Percentiles rank a stretch among this genome's conserved stretches.
Evolutionary conservation across 768 basidiomycete genomes (phyloP).

Genomic region (Nidularia sp.): DNA sequence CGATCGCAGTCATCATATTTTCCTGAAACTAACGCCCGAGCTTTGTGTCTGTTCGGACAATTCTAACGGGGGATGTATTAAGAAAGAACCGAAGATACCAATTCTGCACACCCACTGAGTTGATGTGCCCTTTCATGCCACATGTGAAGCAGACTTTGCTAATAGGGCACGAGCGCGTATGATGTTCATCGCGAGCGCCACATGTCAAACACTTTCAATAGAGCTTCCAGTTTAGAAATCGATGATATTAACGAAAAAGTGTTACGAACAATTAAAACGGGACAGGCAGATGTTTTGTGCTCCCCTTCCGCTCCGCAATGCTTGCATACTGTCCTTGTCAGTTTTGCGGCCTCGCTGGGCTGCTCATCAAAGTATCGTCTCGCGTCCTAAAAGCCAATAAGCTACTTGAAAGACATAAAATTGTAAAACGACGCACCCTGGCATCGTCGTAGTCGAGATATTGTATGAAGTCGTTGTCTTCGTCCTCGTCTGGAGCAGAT

Average conservation of each 20-base stretch:
- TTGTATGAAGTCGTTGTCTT: constrained; percentile 67
- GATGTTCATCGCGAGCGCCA: constrained; percentile 76
- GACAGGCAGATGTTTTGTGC: constrained; percentile 66
- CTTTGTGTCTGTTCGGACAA: constrained; percentile 61
- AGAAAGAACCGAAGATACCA: neutral
- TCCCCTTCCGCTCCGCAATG: constrained; percentile 73
- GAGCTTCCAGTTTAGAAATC: neutral
- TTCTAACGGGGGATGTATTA: constrained; percentile 34
- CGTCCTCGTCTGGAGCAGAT: constrained; percentile 37
- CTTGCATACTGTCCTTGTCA: constrained; percentile 61
- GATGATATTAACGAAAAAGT: neutral
- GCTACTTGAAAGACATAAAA: neutral
- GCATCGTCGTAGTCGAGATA: constrained; percentile 73
- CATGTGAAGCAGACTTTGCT: constrained; percentile 78
- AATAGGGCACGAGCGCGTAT: constrained; percentile 73
- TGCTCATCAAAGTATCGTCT: constrained; percentile 64
- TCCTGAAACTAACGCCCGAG: constrained; percentile 14
- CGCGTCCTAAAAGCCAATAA: constrained; percentile 34
- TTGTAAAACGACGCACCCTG: constrained; percentile 39
- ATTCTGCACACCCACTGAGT: constrained; percentile 37
- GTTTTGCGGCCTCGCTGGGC: constrained; percentile 32
- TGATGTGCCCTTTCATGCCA: constrained; percentile 83
- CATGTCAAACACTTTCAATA: constrained; percentile 68
- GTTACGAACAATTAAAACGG: constrained; percentile 62
- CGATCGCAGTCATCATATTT: constrained; percentile 56